Evolutionary conservation across 495 filamentous ascomycete species (phyloP), one percentile per base, ranked within the genome.

Genomic region (Astrocystis sublimbata): DNA sequence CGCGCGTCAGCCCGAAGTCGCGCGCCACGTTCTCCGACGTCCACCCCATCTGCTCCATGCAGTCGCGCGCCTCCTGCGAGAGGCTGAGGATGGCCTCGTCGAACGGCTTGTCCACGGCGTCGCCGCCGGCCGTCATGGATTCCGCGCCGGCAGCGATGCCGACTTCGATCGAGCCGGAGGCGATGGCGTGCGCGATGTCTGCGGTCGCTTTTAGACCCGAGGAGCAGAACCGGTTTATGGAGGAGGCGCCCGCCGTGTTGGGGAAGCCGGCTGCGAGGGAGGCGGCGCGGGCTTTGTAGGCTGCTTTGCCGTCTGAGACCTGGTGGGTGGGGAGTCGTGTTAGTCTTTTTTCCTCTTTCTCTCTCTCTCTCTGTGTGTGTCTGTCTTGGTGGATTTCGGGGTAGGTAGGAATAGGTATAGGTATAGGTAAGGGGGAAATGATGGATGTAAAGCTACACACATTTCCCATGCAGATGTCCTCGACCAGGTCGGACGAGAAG

Each of bases 11-110:
- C 61, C 88, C 83, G 71, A 98, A 98, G 78, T 97, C 93, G 53
- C 84, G 86, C 47, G 86, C 91, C n/a, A 98, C 91, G 66, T 98
- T 97, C 80, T 98, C 94, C 10, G 88, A 92, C 0, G 94, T 98
- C 86, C 96, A 94, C 0, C 94, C 94, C 94, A 98, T 98, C 30
- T 92, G 87, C 82, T 93, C 87, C 85, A 91, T 84, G 81, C 92
- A 96, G 75, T 98, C 94, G 35, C 73, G 69, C 0, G 91, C 85
- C 70, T 97, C 92, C 71, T 90, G 90, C 61, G 72, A 79, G 70
- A 83, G 85, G 64, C 83, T 79, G 26, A 92, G 75, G 28, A 98
- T 85, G 55, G 88, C 86, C 46, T 88, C 87, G 72, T 91, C 86
- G 80, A 97, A 96, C 4, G 91, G 87, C 28, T 78, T 76, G 21